Evolutionary conservation across 2,329 filamentous ascomycete species (phyloP), one percentile per base, ranked within the genome.

Genomic region (Beauveria scarabaeidicola): DNA sequence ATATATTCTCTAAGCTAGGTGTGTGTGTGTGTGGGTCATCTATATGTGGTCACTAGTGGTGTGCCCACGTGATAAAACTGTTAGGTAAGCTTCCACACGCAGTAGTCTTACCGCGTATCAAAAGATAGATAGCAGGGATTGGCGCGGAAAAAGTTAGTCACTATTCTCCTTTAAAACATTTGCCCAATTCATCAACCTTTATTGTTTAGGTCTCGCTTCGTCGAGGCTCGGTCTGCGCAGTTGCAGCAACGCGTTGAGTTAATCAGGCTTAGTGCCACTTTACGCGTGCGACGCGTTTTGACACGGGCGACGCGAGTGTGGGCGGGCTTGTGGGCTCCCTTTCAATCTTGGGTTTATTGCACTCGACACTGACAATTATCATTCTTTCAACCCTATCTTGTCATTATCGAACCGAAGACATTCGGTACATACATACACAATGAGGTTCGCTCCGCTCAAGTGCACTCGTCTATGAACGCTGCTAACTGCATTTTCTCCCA

Each of bases 181-280:
- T n/a, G 17, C 5, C 19, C 7, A 6, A 10, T 9, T 8, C 5
- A 21, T 38, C 5, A n/a, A 3, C 9, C 27, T 10, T 15, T 5
- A 29, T 25, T 46, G 17, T 10, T 6, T 17, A 38, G 9, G 13
- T 46, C 41, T 25, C 27, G 3, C 21, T 11, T n/a, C 44, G 15
- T 25, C 25, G 6, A 21, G 13, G 27, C 27, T n/a, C 5, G 17
- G 23, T 25, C 5, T 9, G 1, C 15, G 2, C 23, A 40, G 44
- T 40, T 40, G 32, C 3, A 5, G 19, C 44, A 41, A 69, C 68
- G 64, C 67, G 69, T 57, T 5, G 1, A 21, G 11, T 67, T n/a
- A 62, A 68, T 61, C 0, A 9, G 66, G 71, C n/a, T 61, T 73
- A 73, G 72, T 64, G 65, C 66, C 73, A 77, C 73, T 79, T 76